Evolutionary conservation across 2,329 filamentous ascomycete genomes (phyloP), one percentile per base, ranked within the genome.

Genomic region (Dendrostoma leiphaemia): DNA sequence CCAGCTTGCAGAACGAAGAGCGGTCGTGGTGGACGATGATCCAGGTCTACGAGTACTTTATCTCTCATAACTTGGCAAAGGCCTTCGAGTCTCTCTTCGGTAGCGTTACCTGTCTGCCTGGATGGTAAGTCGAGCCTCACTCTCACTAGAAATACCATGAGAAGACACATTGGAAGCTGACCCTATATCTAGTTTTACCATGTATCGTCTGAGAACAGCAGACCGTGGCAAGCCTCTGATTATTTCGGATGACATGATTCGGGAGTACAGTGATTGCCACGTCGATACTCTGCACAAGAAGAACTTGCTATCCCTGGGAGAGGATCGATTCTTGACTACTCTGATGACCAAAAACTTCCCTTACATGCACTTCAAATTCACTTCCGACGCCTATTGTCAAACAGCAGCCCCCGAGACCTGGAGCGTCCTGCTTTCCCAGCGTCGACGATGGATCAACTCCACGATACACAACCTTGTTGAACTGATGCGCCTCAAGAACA

Each of bases 1-100:
- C 94, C 2, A 94, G 88, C 71, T 79, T 99, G 65, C 90, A 97
- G 69, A 99, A 99, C 65, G 93, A 97, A 70, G 91, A 97, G 64
- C 83, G 87, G 62, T 92, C 87, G 65, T 97, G 92, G 91, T 96
- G 91, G 90, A 99, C 94, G 12, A 99, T 99, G 94, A 99, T 99
- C 66, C 94, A 99, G 71, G 94, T 99, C 61, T 99, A 99, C 75
- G 94, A 99, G 71, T 99, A 99, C 78, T 99, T 92, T 71, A 99
- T 99, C 67, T 97, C 94, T 28, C 94, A 99, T 79, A 89, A 99
- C 73, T 76, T 99, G 69, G 81, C 94, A 51, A 99, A 99, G 77
- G 91, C 94, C 59, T 99, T 99, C 68, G 94, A 99, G 71, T 97
- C 91, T 57, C 83, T 99, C 57, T 99, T 99, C 67, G 94, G 92